Conservation (phyloP, 768 basidiomycete species). For the Boletellus ananiceps region DNA sequence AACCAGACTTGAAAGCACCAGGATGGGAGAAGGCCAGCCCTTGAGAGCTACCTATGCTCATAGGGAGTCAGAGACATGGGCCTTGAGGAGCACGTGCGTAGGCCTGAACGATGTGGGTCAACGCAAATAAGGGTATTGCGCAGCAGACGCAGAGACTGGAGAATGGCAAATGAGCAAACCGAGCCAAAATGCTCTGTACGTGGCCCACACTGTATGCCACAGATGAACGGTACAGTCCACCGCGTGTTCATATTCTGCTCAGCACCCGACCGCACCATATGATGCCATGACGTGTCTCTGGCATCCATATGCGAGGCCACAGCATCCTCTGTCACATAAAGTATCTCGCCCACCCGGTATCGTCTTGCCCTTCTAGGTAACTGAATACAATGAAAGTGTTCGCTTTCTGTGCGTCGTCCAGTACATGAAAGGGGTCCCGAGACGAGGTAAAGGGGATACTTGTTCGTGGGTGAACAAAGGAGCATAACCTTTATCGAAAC, state of each 20-base stretch:
- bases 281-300: slow-evolving; percentile 52
- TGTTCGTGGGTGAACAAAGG: slow-evolving; percentile 34
- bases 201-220: slow-evolving; percentile 23
- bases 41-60: slow-evolving; percentile 15
- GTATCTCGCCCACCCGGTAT: slow-evolving; percentile 47
- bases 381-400: slow-evolving; percentile 22
- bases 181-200: slow-evolving; percentile 33
- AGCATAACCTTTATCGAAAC: slow-evolving; percentile 18
- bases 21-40: slow-evolving; percentile 33
- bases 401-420: slow-evolving; percentile 23
- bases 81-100: slow-evolving; percentile 38
- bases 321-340: slow-evolving; percentile 13
- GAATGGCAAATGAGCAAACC: slow-evolving; percentile 30
- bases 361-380: slow-evolving; percentile 39
- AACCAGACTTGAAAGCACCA: slow-evolving; percentile 51
- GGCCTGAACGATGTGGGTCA: slow-evolving; percentile 29
- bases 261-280: slow-evolving; percentile 19
- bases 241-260: slow-evolving; percentile 42
- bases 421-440: slow-evolving; percentile 44
- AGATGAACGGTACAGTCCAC: slow-evolving; percentile 5
- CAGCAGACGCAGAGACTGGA: slow-evolving; percentile 7
- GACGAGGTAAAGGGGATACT: slow-evolving; percentile 45
- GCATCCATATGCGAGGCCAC: slow-evolving; percentile 15
- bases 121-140: slow-evolving; percentile 11
- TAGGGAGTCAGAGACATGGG: slow-evolving; percentile 43